phyloP scores from a whole-genome alignment of 2,329 filamentous ascomycete genomes.

The Drechslera avenae region DNA sequence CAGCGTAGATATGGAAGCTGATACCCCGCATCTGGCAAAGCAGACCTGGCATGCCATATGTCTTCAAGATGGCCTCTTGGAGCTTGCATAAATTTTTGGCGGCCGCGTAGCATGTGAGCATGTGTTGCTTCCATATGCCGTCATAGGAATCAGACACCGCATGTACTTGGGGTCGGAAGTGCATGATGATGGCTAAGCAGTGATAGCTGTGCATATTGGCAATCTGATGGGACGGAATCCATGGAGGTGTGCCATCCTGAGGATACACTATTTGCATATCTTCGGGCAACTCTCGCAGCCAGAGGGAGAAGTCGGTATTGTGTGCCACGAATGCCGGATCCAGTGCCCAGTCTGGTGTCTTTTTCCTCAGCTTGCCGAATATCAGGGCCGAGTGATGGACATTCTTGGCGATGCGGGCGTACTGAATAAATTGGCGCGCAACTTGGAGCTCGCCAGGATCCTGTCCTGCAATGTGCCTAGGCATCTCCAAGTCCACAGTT shows the following conservation, averaged over 20 bases:
- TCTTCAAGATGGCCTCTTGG: conserved; percentile 79
- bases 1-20: conserved; percentile 92
- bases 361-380: conserved; percentile 74
- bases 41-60: conserved; percentile 78
- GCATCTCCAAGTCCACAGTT: conserved; percentile 75
- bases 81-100: conserved; percentile 85
- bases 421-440: conserved; percentile 83
- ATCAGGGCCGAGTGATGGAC: conserved; percentile 77
- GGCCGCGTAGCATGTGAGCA: conserved; percentile 82
- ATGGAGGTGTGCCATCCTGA: conserved; percentile 77
- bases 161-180: conserved; percentile 82
- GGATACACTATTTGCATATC: conserved; percentile 82
- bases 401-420: conserved; percentile 76
- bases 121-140: conserved; percentile 83
- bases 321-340: conserved; percentile 82
- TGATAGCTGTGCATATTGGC: conserved; percentile 91
- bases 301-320: conserved; percentile 76
- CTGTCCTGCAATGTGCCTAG: conserved; percentile 65
- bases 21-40: conserved; percentile 93
- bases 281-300: conserved; percentile 75
- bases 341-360: conserved; percentile 81
- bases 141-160: conserved; percentile 77
- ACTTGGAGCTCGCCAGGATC: conserved; percentile 77
- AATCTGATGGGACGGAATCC: conserved; percentile 83
- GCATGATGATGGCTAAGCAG: conserved; percentile 81